Evolutionary conservation across 257 asterid species (phyloP).

Genomic region (Ballota nigra): DNA sequence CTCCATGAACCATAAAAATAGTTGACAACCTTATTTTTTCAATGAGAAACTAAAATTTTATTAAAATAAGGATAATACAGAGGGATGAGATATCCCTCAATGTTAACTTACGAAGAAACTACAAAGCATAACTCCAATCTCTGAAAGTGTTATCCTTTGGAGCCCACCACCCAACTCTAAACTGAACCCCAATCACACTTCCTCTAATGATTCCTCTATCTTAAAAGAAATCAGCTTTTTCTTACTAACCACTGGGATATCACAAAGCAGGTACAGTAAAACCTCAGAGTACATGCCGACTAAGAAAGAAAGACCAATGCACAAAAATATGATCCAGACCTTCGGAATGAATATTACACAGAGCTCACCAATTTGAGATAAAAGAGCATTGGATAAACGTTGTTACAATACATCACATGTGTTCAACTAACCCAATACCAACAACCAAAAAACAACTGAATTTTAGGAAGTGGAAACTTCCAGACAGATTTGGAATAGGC

Average conservation of each 20-base stretch:
- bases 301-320: not conserved
- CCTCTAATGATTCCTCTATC: too few species aligned
- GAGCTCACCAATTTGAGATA: not conserved
- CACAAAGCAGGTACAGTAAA: not conserved
- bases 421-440: not conserved
- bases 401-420: not conserved
- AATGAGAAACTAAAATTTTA: not conserved
- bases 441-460: not conserved
- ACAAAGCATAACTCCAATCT: not conserved
- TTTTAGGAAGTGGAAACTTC: not conserved
- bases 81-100: not conserved
- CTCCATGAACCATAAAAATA: not conserved
- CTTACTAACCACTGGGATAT: not conserved
- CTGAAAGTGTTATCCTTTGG: not conserved
- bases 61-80: too few species aligned
- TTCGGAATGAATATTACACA: not conserved
- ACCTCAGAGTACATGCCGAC: not conserved
- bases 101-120: not conserved
- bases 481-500: not conserved
- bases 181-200: not conserved
- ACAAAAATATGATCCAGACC: not conserved
- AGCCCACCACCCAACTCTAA: not conserved
- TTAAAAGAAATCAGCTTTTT: too few species aligned
- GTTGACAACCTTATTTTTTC: not conserved
- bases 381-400: not conserved